Base-by-base conservation (phyloP, 179 eudicot species). In the Sideroxylon spinosum region DNA sequence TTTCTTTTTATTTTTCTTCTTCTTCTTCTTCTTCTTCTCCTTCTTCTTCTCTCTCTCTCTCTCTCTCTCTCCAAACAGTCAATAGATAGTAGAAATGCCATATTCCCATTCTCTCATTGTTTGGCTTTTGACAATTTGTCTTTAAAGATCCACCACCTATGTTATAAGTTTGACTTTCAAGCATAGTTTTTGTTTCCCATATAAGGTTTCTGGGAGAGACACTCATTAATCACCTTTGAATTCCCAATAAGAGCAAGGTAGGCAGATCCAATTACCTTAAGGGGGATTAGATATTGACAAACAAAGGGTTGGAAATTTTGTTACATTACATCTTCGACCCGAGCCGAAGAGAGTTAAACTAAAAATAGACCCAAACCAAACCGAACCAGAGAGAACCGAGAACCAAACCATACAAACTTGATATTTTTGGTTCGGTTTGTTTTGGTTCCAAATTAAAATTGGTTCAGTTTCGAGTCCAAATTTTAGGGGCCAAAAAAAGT, bases 311-410 rank as follows among this genome's bases (percentile, higher is more conserved):
- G 88, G 89, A 65, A 93, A 93, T 82, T 95, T 87, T 85, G 98
- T 90, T 50, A 98, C 92, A 68, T 80, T 95, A 19, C 99, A 95
- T 82, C 99, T 95, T 50, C 93, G 99, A n/a, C n/a, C n/a, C n/a
- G n/a, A n/a, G n/a, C n/a, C n/a, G n/a, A n/a, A n/a, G n/a, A n/a
- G n/a, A n/a, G n/a, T n/a, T n/a, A n/a, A n/a, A n/a, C n/a, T n/a
- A n/a, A n/a, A n/a, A n/a, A n/a, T n/a, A n/a, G n/a, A n/a, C n/a
- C n/a, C n/a, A n/a, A n/a, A n/a, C n/a, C n/a, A n/a, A n/a, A n/a
- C n/a, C n/a, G n/a, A n/a, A n/a, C n/a, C n/a, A n/a, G n/a, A n/a
- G n/a, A n/a, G n/a, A n/a, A n/a, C n/a, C n/a, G n/a, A n/a, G n/a
- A n/a, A n/a, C n/a, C n/a, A n/a, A n/a, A n/a, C n/a, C n/a, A n/a